Conservation (phyloP, 305 asterid genomes). For the Fraxinus paxiana region DNA sequence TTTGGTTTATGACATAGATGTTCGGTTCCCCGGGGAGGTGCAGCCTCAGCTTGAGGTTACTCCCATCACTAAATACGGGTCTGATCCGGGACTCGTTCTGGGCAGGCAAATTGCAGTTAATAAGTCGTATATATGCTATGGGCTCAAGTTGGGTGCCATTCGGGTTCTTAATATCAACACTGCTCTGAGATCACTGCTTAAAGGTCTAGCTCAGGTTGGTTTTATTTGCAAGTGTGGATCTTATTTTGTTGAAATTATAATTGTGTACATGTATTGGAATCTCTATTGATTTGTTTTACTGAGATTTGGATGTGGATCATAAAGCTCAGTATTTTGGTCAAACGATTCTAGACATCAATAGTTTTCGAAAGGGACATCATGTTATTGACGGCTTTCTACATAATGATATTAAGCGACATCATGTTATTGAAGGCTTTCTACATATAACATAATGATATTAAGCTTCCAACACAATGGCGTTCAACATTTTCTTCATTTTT, state of each 20-base stretch:
- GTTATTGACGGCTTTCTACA: background rate
- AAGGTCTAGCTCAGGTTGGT: conserved; percentile 81
- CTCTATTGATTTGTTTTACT: background rate
- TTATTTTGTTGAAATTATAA: background rate
- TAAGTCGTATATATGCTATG: conserved; percentile 81
- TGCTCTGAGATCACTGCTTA: conserved; percentile 80
- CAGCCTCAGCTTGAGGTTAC: conserved; percentile 97
- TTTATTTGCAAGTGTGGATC: conserved; percentile 1
- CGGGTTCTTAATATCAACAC: conserved; percentile 85
- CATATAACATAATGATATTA: background rate
- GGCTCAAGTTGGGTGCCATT: conserved; percentile 74
- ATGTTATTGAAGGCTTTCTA: background rate
- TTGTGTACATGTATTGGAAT: background rate
- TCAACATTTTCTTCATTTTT: background rate
- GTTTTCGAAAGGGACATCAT: background rate
- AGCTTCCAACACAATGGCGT: background rate
- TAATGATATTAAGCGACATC: background rate
- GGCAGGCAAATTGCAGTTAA: conserved; percentile 91
- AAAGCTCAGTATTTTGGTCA: background rate
- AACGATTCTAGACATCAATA: background rate
- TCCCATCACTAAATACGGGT: conserved; percentile 83
- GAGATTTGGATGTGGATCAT: background rate
- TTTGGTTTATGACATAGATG: conserved; percentile 60
- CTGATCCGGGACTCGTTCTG: conserved; percentile 82
- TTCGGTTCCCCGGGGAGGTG: conserved; percentile 73